Evolutionary conservation across 257 asterid species (phyloP).

Genomic region (Ilex aquifolium): DNA sequence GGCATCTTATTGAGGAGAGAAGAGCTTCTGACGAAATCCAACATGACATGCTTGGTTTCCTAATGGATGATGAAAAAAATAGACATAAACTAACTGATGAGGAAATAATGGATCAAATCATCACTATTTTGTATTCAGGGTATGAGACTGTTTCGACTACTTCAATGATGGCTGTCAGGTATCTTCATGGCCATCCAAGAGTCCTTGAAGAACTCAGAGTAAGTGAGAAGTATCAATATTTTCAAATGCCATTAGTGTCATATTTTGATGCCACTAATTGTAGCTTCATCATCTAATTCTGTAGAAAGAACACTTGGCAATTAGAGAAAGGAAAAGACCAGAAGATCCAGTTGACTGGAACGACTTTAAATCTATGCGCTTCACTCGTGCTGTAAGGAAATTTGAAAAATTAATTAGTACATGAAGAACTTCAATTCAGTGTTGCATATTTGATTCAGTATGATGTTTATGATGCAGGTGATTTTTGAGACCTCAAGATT

Average conservation of each 20-base stretch:
- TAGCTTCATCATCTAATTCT: not conserved
- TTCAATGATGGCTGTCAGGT: slow-evolving; percentile 84
- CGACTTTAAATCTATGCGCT: slow-evolving; percentile 86
- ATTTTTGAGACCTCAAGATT: slow-evolving; percentile 44
- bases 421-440: not conserved
- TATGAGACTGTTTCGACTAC: slow-evolving; percentile 84
- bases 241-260: no score
- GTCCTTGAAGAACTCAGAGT: slow-evolving; percentile 72
- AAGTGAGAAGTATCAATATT: not conserved
- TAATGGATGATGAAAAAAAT: slow-evolving; percentile 31
- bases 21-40: slow-evolving; percentile 31
- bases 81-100: slow-evolving; percentile 45
- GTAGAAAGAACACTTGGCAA: slow-evolving; percentile 81
- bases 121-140: slow-evolving; percentile 80
- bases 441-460: not conserved
- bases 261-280: not conserved
- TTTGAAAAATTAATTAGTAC: not conserved
- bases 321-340: slow-evolving; percentile 64
- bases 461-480: slow-evolving; percentile 26
- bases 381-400: slow-evolving; percentile 76
- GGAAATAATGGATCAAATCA: slow-evolving; percentile 68
- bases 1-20: slow-evolving; percentile 45
- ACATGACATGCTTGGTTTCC: slow-evolving; percentile 50
- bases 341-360: slow-evolving; percentile 75
- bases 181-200: slow-evolving; percentile 71